Conservation (phyloP, 2,329 filamentous ascomycete species). For the Teratosphaeriaceae sp. region DNA sequence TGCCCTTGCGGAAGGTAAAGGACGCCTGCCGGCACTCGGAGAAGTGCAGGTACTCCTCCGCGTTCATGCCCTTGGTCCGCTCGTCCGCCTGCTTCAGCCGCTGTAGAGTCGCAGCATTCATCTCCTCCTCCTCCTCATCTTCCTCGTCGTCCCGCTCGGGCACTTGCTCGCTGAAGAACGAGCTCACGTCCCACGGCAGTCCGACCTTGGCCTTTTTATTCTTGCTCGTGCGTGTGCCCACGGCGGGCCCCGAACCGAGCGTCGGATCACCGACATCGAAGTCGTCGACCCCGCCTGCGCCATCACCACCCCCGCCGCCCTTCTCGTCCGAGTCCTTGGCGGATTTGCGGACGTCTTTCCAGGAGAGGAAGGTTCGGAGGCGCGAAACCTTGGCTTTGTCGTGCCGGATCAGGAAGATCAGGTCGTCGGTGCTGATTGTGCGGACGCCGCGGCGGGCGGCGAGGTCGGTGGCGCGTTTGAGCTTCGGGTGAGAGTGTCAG, state of each 20-base stretch:
- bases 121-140: slow-evolving; percentile 93
- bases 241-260: slow-evolving; percentile 57
- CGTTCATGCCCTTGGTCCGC: slow-evolving; percentile 94
- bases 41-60: slow-evolving; percentile 97
- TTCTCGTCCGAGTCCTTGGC: slow-evolving; percentile 98
- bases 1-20: slow-evolving; percentile 97
- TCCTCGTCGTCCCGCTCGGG: slow-evolving; percentile 95
- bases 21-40: slow-evolving; percentile 96
- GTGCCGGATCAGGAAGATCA: slow-evolving; percentile 94
- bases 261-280: slow-evolving; percentile 59
- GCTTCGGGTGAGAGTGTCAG: no score
- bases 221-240: slow-evolving; percentile 50
- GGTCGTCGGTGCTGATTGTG: slow-evolving; percentile 84
- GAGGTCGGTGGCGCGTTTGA: slow-evolving; percentile 80
- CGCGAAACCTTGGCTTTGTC: slow-evolving; percentile 96
- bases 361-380: slow-evolving; percentile 88
- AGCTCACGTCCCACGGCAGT: slow-evolving; percentile 89
- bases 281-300: slow-evolving; percentile 49
- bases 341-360: slow-evolving; percentile 98
- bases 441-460: slow-evolving; percentile 89
- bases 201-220: slow-evolving; percentile 95
- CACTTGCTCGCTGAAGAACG: slow-evolving; percentile 83
- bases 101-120: slow-evolving; percentile 93
- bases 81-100: slow-evolving; percentile 94
- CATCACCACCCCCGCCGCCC: slow-evolving; percentile 72